Base-by-base conservation (phyloP, 371 early-diverging fungal genomes). In the Blastocladiella emersonii region DNA sequence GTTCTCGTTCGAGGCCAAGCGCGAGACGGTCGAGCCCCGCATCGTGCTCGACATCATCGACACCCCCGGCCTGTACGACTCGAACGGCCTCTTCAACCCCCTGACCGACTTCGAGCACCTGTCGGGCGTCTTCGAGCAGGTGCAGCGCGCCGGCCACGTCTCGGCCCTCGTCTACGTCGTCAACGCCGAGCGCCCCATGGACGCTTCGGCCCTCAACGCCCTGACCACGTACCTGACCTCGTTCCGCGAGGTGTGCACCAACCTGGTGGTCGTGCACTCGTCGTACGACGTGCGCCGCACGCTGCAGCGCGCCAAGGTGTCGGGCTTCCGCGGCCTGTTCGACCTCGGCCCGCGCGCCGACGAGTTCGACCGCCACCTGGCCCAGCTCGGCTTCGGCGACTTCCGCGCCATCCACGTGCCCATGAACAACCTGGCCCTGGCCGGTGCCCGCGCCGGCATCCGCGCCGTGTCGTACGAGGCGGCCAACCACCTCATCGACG, bases 321-420 rank as follows among this genome's bases (percentile, higher is more conserved):
- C 27, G 30, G 27, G 30, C 30, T 51, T 19, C 8, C n/a, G 8
- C 5, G 30, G 30, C 53, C 53, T 51, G 13, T 51, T 51, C 15
- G 53, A 51, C 53, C 32, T 51, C 21, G 53, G 30, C 53, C 27
- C 53, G 53, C 53, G 53, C 17, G 53, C 53, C 3, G 23, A 27
- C 53, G 53, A 51, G 53, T 51, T 51, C 30, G 53, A 51, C 53
- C 53, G 53, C 53, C 45, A 17, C 23, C 32, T 51, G 34, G 30
- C 30, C 53, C 27, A 15, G 30, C 32, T 51, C 15, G 53, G 53
- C 15, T 51, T 51, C 53, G 30, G 21, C 21, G 21, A 30, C 15
- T 30, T 51, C 4, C 53, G 53, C 53, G 30, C 53, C 53, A 30
- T 51, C 15, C 53, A 51, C 15, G 53, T 51, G 30, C 53, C 53